These are phyloP conservation scores for Thalia dealbata DNA, from an alignment of 176 grass and related monocot genomes.

Conservation along the genomic window DNA sequence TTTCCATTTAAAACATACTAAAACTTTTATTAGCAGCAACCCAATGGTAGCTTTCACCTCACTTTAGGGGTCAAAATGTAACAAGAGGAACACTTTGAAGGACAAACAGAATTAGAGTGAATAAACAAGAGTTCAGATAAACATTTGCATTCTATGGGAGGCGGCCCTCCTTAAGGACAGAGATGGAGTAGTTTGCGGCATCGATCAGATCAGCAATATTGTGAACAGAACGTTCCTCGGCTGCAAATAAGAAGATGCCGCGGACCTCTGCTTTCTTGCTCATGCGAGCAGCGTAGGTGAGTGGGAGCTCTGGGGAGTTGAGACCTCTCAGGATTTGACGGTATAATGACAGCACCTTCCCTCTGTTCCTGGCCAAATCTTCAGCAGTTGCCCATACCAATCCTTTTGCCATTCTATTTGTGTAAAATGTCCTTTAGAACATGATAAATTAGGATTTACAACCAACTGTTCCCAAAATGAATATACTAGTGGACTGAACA, in stretches of 20 bases:
- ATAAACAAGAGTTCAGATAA: neutral
- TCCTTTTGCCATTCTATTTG: constrained; percentile 34
- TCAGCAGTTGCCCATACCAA: constrained; percentile 72
- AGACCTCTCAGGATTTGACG: constrained; percentile 65
- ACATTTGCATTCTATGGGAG: constrained; percentile 31
- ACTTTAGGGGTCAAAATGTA: too few species aligned
- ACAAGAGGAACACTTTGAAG: neutral
- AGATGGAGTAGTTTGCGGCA: constrained; percentile 51
- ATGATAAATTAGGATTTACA: too few species aligned
- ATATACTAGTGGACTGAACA: too few species aligned
- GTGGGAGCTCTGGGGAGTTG: constrained; percentile 53
- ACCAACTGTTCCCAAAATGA: too few species aligned
- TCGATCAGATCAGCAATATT: constrained; percentile 74
- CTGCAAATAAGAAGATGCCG: constrained; percentile 66
- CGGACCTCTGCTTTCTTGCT: constrained; percentile 79
- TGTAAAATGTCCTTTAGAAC: neutral
- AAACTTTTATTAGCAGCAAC: too few species aligned
- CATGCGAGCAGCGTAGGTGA: constrained; percentile 51
- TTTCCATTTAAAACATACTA: too few species aligned
- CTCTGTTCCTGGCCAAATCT: constrained; percentile 47
- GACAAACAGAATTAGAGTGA: neutral
- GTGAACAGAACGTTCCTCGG: constrained; percentile 69
- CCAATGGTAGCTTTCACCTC: too few species aligned
- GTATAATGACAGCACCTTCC: constrained; percentile 60
- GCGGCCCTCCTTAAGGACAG: constrained; percentile 57